Conservation (phyloP, 495 filamentous ascomycete genomes). For the Aspergillus ellipticus region DNA sequence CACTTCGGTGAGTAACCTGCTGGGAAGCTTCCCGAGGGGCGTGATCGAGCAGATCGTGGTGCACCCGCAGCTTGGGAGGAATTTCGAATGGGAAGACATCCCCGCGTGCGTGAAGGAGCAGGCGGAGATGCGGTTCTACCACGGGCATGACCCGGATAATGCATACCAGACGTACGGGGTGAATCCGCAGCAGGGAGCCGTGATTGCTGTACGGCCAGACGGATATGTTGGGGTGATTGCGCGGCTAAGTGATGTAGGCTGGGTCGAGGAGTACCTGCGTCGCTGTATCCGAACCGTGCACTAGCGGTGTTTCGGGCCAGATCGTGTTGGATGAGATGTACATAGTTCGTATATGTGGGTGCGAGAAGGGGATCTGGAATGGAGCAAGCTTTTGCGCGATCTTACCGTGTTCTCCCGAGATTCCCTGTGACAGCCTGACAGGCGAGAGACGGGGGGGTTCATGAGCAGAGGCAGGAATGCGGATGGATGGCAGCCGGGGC, state of each 20-base stretch:
- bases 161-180: slow-evolving; percentile 62
- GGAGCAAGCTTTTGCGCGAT: too few relatives aligned
- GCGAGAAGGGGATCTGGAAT: too few relatives aligned
- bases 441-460: background rate
- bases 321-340: background rate
- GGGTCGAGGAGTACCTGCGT: slow-evolving; percentile 1
- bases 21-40: slow-evolving; percentile 34
- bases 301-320: background rate
- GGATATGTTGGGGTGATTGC: slow-evolving; percentile 59
- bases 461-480: background rate
- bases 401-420: background rate
- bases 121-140: slow-evolving; percentile 53
- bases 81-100: slow-evolving; percentile 50
- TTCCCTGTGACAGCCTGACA: too few relatives aligned
- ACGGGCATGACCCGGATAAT: slow-evolving; percentile 61
- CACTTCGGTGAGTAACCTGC: slow-evolving; percentile 31
- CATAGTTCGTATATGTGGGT: too few relatives aligned
- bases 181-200: slow-evolving; percentile 50
- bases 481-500: background rate
- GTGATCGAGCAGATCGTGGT: slow-evolving; percentile 57
- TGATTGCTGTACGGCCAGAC: slow-evolving; percentile 60
- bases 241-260: slow-evolving; percentile 43
- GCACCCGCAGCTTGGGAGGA: slow-evolving; percentile 45
- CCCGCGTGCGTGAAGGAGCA: slow-evolving; percentile 53
- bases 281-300: slow-evolving; percentile 1